Evolutionary conservation across 2,329 filamentous ascomycete species (phyloP), one percentile per base, ranked within the genome.

Genomic region (Penicillium sp.): DNA sequence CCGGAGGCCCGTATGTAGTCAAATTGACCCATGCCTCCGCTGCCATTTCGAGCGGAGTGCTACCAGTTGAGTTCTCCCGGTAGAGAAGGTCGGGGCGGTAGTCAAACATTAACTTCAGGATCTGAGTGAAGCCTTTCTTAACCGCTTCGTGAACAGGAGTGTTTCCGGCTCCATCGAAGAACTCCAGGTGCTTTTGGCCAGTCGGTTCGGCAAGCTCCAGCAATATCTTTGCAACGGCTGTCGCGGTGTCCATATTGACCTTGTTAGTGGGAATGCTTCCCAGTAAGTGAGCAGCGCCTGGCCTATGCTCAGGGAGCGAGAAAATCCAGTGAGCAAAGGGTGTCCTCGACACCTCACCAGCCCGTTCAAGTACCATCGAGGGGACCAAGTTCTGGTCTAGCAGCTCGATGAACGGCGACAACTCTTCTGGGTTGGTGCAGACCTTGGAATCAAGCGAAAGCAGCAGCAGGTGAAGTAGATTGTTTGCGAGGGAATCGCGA

Each of bases 1-100:
- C 17, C 10, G 56, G 51, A 10, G 52, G 49, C 1, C 40, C 20
- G 0, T 26, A 33, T 6, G 59, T 62, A 2, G 36, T 50, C 3
- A 56, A 33, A 1, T 51, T 41, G 5, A 58, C 34, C 62, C 62
- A 65, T 6, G 40, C 40, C 21, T 57, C 53, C 5, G 53, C 53
- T 2, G 58, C 58, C 20, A 65, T 45, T 13, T 93, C 86, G 18
- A 76, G 72, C 0, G 87, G 83, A 0, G 86, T 93, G 11, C 78
- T 75, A 2, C 87, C 87, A 0, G 85, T 85, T 0, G 85, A 79
- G 51, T 90, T 90, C 60, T 93, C 87, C 15, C 81, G 77, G 51
- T 78, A 75, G 0, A 88, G 67, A 2, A 89, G 70, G 17, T 73
- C 70, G 0, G 83, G 78, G 13, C 77, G 72, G 49, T 69, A 69